Conservation (phyloP, 352 stramenopile genomes). For the Phytophthora podocarpi region DNA sequence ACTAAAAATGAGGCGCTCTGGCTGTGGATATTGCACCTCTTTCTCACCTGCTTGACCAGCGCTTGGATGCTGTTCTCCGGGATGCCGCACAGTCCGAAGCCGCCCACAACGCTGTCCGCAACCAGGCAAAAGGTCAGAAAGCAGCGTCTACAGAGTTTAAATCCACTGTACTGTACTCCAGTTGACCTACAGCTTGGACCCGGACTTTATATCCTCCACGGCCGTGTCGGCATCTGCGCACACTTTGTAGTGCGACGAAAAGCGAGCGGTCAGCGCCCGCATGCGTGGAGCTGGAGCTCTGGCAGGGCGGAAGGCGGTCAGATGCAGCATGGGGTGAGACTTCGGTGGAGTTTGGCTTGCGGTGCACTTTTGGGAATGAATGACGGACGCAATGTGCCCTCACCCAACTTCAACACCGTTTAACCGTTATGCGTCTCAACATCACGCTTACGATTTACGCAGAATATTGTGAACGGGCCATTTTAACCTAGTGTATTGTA, state of each 20-base stretch:
- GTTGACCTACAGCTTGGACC: conserved; percentile 65
- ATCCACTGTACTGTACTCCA: too few relatives aligned
- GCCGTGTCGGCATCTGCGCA: conserved; percentile 68
- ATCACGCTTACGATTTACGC: conserved; percentile 9
- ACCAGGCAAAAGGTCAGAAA: neutral
- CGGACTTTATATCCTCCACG: conserved; percentile 76
- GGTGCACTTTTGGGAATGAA: conserved; percentile 13
- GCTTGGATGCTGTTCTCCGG: conserved; percentile 91
- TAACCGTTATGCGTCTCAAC: conserved; percentile 1
- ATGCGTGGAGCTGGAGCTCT: neutral
- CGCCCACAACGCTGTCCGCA: conserved; percentile 73
- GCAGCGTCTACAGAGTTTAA: neutral
- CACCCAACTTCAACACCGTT: conserved; percentile 24
- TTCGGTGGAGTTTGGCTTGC: neutral
- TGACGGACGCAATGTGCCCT: too few relatives aligned
- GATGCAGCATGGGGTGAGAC: conserved; percentile 21
- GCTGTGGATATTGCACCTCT: too few relatives aligned
- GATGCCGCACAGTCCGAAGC: conserved; percentile 93
- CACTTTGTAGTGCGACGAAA: conserved; percentile 63
- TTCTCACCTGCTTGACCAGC: conserved; percentile 71
- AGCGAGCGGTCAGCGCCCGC: conserved; percentile 9
- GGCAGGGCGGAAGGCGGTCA: neutral
- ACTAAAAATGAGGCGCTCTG: too few relatives aligned
- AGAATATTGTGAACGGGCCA: neutral
- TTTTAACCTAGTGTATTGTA: neutral